A percentile compares a stretch with the other conserved stretches of the same genome.
These are phyloP conservation scores for Paramyrothecium roridum DNA, from an alignment of 2,329 filamentous ascomycete species.

Conservation along the genomic window DNA sequence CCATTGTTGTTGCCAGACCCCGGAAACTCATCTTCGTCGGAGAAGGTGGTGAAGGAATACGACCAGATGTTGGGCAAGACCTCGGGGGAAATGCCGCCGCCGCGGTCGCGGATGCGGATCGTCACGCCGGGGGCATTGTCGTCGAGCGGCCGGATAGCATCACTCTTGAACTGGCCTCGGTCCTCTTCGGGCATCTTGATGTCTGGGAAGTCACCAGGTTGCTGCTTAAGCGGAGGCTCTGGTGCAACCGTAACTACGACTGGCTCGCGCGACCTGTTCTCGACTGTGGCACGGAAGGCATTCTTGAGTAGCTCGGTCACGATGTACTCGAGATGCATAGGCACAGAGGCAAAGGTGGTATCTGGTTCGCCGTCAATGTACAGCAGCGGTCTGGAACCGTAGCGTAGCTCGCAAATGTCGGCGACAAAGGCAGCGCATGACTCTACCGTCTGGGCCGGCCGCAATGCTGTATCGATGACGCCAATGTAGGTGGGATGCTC, in stretches of 20 bases:
- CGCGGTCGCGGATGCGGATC: constrained; percentile 92
- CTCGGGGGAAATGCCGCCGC: constrained; percentile 84
- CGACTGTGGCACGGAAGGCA: constrained; percentile 88
- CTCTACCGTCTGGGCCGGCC: constrained; percentile 77
- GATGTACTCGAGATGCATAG: constrained; percentile 96
- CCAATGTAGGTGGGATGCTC: constrained; percentile 74
- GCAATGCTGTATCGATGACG: constrained; percentile 88
- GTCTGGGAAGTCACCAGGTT: constrained; percentile 13
- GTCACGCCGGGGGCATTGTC: constrained; percentile 80
- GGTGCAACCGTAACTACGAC: constrained; percentile 90
- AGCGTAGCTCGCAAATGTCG: constrained; percentile 95
- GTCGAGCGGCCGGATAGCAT: constrained; percentile 55
- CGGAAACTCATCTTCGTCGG: constrained; percentile 49
- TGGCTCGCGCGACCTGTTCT: constrained; percentile 76
- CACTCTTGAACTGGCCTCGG: constrained; percentile 37
- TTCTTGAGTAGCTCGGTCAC: constrained; percentile 96
- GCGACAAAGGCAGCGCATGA: constrained; percentile 86
- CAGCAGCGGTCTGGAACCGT: constrained; percentile 80
- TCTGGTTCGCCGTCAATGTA: constrained; percentile 81
- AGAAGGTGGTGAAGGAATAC: constrained; percentile 96
- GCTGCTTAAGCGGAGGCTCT: constrained; percentile 42
- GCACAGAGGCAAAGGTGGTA: constrained; percentile 89
- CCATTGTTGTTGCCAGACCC: constrained; percentile 27
- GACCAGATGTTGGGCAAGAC: constrained; percentile 89
- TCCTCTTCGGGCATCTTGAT: constrained; percentile 33